Evolutionary conservation across 2,329 filamentous ascomycete species (phyloP).

Genomic region (Fusarium brachygibbosum): DNA sequence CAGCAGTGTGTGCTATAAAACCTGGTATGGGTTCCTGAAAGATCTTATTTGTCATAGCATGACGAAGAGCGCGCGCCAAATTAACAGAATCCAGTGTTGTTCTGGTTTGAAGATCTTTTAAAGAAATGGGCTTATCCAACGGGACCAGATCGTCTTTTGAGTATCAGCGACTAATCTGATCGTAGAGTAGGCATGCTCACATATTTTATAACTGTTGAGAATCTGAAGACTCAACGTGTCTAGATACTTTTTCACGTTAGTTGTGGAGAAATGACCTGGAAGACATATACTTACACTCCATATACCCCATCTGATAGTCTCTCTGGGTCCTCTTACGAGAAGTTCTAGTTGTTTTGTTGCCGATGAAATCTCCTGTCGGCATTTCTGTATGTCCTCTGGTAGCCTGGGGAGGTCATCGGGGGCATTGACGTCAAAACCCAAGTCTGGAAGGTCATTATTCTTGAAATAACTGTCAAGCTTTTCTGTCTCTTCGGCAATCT

Average conservation of each 20-base stretch:
- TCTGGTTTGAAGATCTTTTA: conserved; percentile 61
- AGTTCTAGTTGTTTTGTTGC: conserved; percentile 63
- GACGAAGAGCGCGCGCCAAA: conserved; percentile 64
- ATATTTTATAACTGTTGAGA: conserved; percentile 64
- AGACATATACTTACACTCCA: conserved; percentile 61
- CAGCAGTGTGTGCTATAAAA: conserved; percentile 67
- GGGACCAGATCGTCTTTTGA: conserved; percentile 64
- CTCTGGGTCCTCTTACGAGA: conserved; percentile 64
- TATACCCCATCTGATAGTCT: conserved; percentile 65
- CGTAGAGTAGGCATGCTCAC: conserved; percentile 51
- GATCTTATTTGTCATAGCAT: conserved; percentile 70
- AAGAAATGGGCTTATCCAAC: conserved; percentile 59
- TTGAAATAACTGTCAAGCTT: conserved; percentile 64
- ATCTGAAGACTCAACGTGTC: conserved; percentile 65
- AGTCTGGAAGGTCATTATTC: conserved; percentile 57
- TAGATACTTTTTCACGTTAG: conserved; percentile 58
- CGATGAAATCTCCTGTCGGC: conserved; percentile 62
- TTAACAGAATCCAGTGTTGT: conserved; percentile 64
- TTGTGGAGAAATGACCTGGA: background rate
- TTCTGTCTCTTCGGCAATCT: conserved; percentile 63
- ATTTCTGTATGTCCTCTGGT: conserved; percentile 60
- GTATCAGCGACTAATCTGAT: background rate
- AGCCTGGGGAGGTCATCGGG: conserved; percentile 63
- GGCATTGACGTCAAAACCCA: conserved; percentile 61
- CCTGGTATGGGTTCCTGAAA: conserved; percentile 66